Conservation (phyloP, 441 rosid species). For the Euphorbia corollata region DNA sequence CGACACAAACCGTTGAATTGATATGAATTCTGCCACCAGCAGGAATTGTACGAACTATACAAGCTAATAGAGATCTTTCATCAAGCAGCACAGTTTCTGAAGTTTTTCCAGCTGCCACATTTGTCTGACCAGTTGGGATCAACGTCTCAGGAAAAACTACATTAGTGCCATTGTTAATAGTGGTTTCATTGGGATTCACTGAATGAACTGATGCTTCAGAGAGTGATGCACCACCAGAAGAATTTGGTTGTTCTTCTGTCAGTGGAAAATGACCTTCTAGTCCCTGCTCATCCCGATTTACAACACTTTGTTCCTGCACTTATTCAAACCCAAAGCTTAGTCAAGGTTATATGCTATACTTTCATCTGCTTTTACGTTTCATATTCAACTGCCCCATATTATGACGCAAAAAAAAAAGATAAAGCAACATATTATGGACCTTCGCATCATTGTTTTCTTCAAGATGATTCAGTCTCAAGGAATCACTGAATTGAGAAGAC, state of each 20-base stretch:
- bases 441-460: constrained; percentile 36
- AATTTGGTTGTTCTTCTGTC: constrained; percentile 32
- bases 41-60: constrained; percentile 92
- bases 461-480: constrained; percentile 33
- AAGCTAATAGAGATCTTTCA: constrained; percentile 78
- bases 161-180: constrained; percentile 27
- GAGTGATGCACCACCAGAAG: constrained; percentile 33
- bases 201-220: constrained; percentile 33
- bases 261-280: constrained; percentile 30
- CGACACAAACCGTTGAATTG: constrained; percentile 64
- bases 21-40: constrained; percentile 87
- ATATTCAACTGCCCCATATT: constrained; percentile 2
- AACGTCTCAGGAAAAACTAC: constrained; percentile 39
- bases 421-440: constrained; percentile 28
- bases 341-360: constrained; percentile 6
- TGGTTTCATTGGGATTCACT: constrained; percentile 26
- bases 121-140: constrained; percentile 33
- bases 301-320: constrained; percentile 42
- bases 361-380: constrained; percentile 2
- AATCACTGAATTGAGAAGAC: constrained; percentile 51
- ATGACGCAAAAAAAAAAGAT: constrained; percentile 9
- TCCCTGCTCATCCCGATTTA: constrained; percentile 32
- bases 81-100: constrained; percentile 60
- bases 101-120: constrained; percentile 26
- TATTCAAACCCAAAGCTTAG: constrained; percentile 19